Evolutionary conservation across 192 early-diverging fungal species (phyloP).

Genomic region (Coemansia sp.): DNA sequence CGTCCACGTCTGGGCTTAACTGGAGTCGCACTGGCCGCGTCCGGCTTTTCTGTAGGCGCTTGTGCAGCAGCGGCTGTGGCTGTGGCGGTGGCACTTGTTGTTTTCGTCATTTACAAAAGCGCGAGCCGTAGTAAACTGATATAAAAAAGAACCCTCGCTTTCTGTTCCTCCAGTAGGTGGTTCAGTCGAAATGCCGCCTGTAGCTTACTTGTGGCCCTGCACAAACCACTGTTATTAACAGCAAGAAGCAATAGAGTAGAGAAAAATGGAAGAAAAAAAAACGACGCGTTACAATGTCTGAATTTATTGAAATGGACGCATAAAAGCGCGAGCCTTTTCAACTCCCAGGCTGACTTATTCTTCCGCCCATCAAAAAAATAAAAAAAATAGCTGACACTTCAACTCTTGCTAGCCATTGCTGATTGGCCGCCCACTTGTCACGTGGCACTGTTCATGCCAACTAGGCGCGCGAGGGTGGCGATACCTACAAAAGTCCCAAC

Average conservation of each 20-base stretch:
- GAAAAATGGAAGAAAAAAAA: not conserved
- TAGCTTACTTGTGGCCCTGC: not conserved
- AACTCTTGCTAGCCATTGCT: not conserved
- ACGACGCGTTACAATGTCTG: not conserved
- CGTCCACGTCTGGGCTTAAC: slow-evolving; percentile 18
- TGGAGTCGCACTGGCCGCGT: not conserved
- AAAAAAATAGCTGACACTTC: not conserved
- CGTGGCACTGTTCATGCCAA: not conserved
- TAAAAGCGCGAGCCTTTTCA: not conserved
- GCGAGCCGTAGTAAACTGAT: not conserved
- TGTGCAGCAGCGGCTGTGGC: not conserved
- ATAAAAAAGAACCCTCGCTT: not conserved
- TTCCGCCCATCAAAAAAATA: not conserved
- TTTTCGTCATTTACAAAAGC: slow-evolving; percentile 29
- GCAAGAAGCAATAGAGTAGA: not conserved
- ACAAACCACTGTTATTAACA: slow-evolving; percentile 2
- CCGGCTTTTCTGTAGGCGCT: not conserved
- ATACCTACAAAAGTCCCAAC: slow-evolving; percentile 20
- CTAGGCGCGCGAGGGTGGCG: slow-evolving; percentile 37
- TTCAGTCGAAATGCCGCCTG: not conserved
- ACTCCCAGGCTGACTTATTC: not conserved
- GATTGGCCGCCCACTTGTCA: slow-evolving; percentile 3
- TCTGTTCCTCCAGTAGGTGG: not conserved
- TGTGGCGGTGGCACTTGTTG: not conserved
- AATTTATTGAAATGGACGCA: not conserved